A percentile compares a stretch with the other conserved stretches of the same genome.
Conservation (phyloP, 1,284 basidiomycete genomes). For the Ustilago cynodontis region DNA sequence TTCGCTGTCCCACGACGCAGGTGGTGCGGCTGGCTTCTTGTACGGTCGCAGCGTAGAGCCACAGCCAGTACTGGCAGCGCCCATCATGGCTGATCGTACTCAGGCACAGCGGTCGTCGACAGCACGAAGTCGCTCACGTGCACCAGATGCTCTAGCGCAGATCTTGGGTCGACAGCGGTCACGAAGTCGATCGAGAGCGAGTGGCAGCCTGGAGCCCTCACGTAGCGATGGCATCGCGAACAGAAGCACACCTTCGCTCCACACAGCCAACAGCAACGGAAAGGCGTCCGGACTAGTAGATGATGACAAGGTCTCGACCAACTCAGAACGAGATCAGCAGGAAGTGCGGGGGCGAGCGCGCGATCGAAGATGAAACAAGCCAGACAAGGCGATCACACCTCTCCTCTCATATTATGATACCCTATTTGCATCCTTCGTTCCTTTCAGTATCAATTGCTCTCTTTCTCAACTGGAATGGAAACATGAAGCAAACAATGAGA, state of each 20-base stretch:
- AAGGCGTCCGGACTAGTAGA: background rate
- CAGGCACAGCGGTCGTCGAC: constrained; percentile 49
- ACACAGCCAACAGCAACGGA: background rate
- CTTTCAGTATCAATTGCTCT: background rate
- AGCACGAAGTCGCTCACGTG: constrained; percentile 43
- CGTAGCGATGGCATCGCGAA: constrained; percentile 1
- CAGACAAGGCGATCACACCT: constrained; percentile 1
- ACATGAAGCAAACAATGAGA: background rate
- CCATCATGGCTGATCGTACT: constrained; percentile 26
- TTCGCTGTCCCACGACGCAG: constrained; percentile 33
- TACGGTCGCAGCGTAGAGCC: constrained; percentile 43
- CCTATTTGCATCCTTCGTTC: background rate
- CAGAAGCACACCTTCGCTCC: background rate
- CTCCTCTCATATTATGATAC: constrained; percentile 10
- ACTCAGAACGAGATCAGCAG: constrained; percentile 20
- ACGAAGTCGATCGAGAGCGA: constrained; percentile 33
- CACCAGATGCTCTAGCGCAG: constrained; percentile 53
- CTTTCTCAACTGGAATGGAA: background rate
- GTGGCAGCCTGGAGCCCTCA: constrained; percentile 5
- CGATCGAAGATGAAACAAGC: constrained; percentile 16
- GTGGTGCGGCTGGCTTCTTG: constrained; percentile 11
- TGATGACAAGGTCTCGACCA: constrained; percentile 14
- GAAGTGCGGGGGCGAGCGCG: constrained; percentile 38
- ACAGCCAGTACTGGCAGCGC: constrained; percentile 12
- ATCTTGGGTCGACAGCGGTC: constrained; percentile 45